Evolutionary conservation across 2,329 filamentous ascomycete species (phyloP).

Genomic region (Onygenales sp.): DNA sequence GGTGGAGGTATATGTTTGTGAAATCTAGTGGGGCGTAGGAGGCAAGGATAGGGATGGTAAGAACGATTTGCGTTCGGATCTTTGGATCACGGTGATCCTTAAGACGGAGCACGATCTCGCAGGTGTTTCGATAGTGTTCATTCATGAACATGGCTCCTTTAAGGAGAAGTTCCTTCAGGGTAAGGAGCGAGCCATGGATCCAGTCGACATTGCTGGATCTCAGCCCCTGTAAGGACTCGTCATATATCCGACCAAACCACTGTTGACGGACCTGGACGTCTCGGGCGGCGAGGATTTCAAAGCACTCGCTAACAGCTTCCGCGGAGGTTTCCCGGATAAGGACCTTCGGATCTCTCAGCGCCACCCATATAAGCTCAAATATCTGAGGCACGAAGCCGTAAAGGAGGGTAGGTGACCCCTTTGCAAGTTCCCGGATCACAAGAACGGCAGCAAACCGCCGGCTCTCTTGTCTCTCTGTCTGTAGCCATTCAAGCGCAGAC

Average conservation of each 20-base stretch:
- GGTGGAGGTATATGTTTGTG: constrained; percentile 75
- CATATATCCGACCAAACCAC: constrained; percentile 87
- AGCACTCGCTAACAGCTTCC: constrained; percentile 88
- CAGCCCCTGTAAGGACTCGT: constrained; percentile 72
- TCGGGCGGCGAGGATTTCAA: constrained; percentile 88
- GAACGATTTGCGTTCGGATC: constrained; percentile 80
- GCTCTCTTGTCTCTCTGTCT: constrained; percentile 88
- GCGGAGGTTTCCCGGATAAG: constrained; percentile 87
- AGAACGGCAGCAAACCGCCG: constrained; percentile 88
- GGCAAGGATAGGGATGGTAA: constrained; percentile 84
- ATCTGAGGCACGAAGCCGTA: constrained; percentile 93
- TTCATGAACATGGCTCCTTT: constrained; percentile 99
- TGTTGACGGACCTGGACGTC: constrained; percentile 78
- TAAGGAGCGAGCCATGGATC: constrained; percentile 87
- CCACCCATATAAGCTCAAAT: constrained; percentile 93
- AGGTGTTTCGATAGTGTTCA: constrained; percentile 81
- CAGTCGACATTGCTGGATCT: constrained; percentile 73
- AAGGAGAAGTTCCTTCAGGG: constrained; percentile 82
- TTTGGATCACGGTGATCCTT: constrained; percentile 86
- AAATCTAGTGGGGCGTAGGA: constrained; percentile 90
- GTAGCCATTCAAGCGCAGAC: constrained; percentile 90
- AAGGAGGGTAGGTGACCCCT: constrained; percentile 88
- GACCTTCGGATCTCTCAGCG: constrained; percentile 77
- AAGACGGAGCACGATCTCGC: constrained; percentile 83
- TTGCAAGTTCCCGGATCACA: constrained; percentile 78